phyloP scores from a whole-genome alignment of 768 basidiomycete genomes.

The Boletales sp. region DNA sequence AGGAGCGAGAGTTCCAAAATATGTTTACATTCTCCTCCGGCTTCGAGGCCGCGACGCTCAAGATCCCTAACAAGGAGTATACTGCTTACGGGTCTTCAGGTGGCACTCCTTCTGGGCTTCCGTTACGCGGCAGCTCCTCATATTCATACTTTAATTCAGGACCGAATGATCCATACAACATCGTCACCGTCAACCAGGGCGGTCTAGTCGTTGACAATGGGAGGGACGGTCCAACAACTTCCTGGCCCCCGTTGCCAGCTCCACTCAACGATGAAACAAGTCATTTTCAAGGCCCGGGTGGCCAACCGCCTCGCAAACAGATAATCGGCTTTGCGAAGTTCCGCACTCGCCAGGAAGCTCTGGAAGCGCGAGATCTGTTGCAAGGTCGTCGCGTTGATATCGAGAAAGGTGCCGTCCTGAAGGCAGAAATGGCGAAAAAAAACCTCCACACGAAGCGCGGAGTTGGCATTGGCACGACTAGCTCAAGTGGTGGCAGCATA shows the following conservation, averaged over 20 bases:
- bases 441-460: conserved; percentile 95
- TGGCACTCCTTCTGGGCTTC: conserved; percentile 33
- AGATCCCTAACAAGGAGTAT: conserved; percentile 92
- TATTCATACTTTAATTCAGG: conserved; percentile 41
- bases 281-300: conserved; percentile 29
- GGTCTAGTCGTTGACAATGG: conserved; percentile 79
- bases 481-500: conserved; percentile 25
- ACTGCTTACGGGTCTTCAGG: conserved; percentile 61
- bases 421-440: conserved; percentile 99
- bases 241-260: conserved; percentile 51
- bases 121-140: conserved; percentile 34
- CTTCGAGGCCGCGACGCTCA: conserved; percentile 96
- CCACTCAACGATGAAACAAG: conserved; percentile 32
- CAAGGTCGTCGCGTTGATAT: conserved; percentile 90
- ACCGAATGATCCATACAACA: conserved; percentile 77
- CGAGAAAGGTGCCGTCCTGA: conserved; percentile 88
- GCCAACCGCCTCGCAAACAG: conserved; percentile 75
- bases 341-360: conserved; percentile 78
- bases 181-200: conserved; percentile 79
- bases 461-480: conserved; percentile 58
- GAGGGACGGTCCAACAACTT: conserved; percentile 66
- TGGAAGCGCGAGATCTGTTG: conserved; percentile 81
- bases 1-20: conserved; percentile 99
- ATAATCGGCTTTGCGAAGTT: conserved; percentile 99
- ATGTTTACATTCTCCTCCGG: conserved; percentile 97